Base-by-base conservation (phyloP, 2,329 filamentous ascomycete genomes). In the Calonectria fujianensis region DNA sequence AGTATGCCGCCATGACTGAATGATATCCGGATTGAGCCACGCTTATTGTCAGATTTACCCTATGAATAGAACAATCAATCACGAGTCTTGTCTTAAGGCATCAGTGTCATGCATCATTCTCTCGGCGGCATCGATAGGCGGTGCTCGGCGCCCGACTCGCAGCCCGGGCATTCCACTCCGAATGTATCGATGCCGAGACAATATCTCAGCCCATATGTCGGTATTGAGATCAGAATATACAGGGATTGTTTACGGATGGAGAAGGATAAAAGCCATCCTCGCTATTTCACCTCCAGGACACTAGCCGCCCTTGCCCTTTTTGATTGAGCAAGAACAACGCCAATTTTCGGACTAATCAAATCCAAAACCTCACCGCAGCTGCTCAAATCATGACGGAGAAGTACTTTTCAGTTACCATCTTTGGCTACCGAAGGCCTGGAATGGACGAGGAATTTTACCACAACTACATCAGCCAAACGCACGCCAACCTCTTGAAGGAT, bases 381-480 rank as follows among this genome's bases (percentile, higher is more conserved):
- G 78, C 78, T 75, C 8, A 66, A 10, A 54, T 11, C 32, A 72
- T 63, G 37, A 32, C 63, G 4, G 69, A 78, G 16, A 76, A 66
- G 18, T 74, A 75, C 41, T 78, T 79, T 9, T 74, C 74, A 2
- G 61, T 80, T 1, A 80, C 78, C 16, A 80, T 80, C n/a, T 78
- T 77, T 59, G 79, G 77, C n/a, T 79, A 78, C 37, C 74, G 76
- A 20, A 79, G 79, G 45, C 72, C 75, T 6, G 76, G 74, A 6
- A 73, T 79, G 63, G 74, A 74, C 18, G 78, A 80, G 7, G 75
- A 79, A 51, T 74, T 72, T 57, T 80, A 80, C 27, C 78, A 77
- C 45, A 35, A 77, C 29, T 78, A 80, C 29, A 76, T 80, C 59
- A 80, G 77, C 37, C 54, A 80, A 57, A 75, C 74, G 6, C 78